These are phyloP conservation scores for Termitomyces sp. DNA, from an alignment of 768 basidiomycete species.

Conservation along the genomic window DNA sequence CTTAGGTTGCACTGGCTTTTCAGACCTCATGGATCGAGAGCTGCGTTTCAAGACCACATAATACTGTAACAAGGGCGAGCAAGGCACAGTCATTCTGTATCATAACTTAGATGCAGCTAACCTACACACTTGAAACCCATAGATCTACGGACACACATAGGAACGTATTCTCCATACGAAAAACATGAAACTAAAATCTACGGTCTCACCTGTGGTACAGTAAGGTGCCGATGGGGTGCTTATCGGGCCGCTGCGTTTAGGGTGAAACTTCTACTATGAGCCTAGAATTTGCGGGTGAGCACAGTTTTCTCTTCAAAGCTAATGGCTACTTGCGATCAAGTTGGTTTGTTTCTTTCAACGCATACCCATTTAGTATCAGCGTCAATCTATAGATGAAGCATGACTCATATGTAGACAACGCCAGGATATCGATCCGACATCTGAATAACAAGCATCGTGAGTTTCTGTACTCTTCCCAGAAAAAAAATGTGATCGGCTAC, in stretches of 20 bases:
- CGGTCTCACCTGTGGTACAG: not conserved
- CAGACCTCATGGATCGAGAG: not conserved
- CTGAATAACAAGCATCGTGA: too few species aligned
- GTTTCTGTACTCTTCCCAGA: not conserved
- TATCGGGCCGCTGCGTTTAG: not conserved
- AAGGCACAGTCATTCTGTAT: not conserved
- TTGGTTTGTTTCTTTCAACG: not conserved
- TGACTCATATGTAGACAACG: not conserved
- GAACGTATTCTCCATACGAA: not conserved
- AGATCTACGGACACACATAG: not conserved
- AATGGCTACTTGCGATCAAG: not conserved
- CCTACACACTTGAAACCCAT: not conserved
- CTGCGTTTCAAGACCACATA: not conserved
- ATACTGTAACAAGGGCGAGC: not conserved
- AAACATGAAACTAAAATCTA: not conserved
- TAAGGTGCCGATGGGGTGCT: not conserved
- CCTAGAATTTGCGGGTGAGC: not conserved
- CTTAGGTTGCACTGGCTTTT: not conserved
- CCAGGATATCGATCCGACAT: not conserved
- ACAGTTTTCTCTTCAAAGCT: not conserved
- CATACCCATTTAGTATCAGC: not conserved
- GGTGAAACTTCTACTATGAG: not conserved
- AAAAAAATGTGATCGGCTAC: not conserved
- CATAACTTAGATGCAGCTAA: not conserved
- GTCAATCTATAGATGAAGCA: not conserved